These are phyloP conservation scores for Syzygium aqueum DNA, from an alignment of 345 rosid species.

Conservation along the genomic window DNA sequence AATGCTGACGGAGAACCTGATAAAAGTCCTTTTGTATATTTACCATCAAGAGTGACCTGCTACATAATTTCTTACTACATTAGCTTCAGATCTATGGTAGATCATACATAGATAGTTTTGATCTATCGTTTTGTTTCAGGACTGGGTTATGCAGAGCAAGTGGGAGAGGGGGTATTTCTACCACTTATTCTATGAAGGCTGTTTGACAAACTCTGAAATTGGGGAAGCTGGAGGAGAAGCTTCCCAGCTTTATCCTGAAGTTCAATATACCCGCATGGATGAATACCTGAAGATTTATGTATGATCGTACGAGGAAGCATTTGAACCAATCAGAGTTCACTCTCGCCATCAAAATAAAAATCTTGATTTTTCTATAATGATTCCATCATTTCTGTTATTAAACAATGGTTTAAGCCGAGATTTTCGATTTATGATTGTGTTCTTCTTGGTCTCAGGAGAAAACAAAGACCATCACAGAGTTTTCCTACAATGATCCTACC, in stretches of 20 bases:
- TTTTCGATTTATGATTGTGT: neutral
- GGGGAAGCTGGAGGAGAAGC: constrained; percentile 62
- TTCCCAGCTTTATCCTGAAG: constrained; percentile 70
- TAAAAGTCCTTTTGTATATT: neutral
- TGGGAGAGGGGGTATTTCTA: constrained; percentile 63
- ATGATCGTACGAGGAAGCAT: neutral
- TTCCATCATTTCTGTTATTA: neutral
- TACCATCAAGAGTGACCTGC: neutral
- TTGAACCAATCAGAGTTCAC: neutral
- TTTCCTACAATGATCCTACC: neutral
- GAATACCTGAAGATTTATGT: constrained; percentile 39
- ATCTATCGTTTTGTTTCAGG: constrained; percentile 16
- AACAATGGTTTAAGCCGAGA: neutral
- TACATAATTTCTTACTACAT: neutral
- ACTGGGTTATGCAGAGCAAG: constrained; percentile 41
- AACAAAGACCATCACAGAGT: neutral
- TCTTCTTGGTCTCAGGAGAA: neutral
- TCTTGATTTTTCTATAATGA: neutral
- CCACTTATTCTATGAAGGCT: constrained; percentile 77
- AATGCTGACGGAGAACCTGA: neutral
- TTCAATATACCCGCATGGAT: constrained; percentile 50
- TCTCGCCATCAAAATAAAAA: neutral
- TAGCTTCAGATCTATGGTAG: neutral
- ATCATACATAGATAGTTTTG: too few relatives aligned
- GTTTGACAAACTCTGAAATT: constrained; percentile 57